A percentile compares a stretch with the other conserved stretches of the same genome.
Evolutionary conservation across 495 filamentous ascomycete genomes (phyloP).

Genomic region (Penicillium pulvis): DNA sequence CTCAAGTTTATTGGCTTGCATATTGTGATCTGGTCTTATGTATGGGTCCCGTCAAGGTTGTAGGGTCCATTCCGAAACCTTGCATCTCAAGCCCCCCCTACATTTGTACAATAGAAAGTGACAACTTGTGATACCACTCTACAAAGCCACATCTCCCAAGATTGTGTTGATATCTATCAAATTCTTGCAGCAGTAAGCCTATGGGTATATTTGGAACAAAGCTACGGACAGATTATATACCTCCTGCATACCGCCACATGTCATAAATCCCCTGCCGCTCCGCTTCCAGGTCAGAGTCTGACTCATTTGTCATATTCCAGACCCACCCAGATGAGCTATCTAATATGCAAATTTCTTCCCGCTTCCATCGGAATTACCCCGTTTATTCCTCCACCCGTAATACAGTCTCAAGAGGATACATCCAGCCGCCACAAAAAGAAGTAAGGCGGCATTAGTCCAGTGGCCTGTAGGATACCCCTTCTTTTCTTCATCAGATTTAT

Average conservation of each 20-base stretch:
- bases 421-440: constrained; percentile 40
- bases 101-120: background rate
- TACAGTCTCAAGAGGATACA: constrained; percentile 41
- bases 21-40: no score
- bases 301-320: background rate
- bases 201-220: background rate
- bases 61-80: background rate
- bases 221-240: background rate
- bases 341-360: constrained; percentile 40
- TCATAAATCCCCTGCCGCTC: background rate
- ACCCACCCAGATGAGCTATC: constrained; percentile 7
- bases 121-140: no score
- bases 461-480: constrained; percentile 69
- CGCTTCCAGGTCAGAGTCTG: no score
- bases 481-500: constrained; percentile 60
- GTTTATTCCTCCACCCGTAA: constrained; percentile 40
- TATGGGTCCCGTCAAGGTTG: no score
- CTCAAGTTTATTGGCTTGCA: no score
- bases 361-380: constrained; percentile 16
- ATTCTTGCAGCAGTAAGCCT: background rate
- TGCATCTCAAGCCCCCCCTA: background rate
- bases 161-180: background rate
- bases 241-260: background rate
- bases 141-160: background rate
- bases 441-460: constrained; percentile 54